Conservation (phyloP, 2,329 filamentous ascomycete species). For the Colletotrichum simmondsii region DNA sequence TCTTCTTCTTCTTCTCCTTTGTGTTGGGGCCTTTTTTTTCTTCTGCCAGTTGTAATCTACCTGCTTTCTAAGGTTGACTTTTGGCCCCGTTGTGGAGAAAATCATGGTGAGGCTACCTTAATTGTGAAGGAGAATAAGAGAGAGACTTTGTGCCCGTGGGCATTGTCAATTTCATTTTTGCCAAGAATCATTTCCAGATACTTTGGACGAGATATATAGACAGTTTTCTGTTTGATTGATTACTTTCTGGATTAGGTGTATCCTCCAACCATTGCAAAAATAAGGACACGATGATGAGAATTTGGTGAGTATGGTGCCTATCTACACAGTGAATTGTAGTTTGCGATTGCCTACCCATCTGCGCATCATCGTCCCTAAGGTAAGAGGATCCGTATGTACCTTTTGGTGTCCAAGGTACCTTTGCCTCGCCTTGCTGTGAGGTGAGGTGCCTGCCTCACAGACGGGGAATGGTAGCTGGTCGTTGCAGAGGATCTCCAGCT, state of each 20-base stretch:
- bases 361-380: too few species aligned
- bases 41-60: neutral
- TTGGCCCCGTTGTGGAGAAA: neutral
- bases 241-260: neutral
- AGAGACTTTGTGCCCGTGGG: neutral
- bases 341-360: too few species aligned
- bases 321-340: too few species aligned
- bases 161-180: neutral
- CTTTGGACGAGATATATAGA: neutral
- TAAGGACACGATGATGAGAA: neutral
- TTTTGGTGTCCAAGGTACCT: neutral
- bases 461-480: neutral
- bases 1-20: too few species aligned
- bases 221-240: neutral
- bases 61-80: neutral
- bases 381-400: too few species aligned
- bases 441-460: neutral
- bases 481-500: conserved; percentile 32
- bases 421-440: too few species aligned
- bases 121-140: neutral
- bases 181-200: neutral
- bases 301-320: neutral
- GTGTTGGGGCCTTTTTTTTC: neutral
- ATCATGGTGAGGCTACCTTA: neutral
- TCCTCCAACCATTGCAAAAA: neutral